These are phyloP conservation scores for Buddleja alternifolia DNA, from an alignment of 257 asterid genomes.

Conservation along the genomic window DNA sequence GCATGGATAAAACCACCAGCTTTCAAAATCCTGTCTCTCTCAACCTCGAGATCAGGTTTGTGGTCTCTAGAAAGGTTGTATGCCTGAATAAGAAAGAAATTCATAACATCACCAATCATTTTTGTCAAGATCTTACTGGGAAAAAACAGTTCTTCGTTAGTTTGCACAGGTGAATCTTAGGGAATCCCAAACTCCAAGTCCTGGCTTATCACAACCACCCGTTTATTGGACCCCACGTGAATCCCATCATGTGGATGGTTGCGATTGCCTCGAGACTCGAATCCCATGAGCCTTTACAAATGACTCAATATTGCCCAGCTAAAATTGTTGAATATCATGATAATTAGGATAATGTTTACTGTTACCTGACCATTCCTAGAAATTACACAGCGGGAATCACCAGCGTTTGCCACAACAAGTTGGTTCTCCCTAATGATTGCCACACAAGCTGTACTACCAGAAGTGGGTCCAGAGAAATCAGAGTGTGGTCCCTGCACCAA, in stretches of 20 bases:
- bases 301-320: too few species aligned
- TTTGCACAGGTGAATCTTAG: too few species aligned
- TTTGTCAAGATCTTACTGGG: neutral
- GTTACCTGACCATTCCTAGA: slow-evolving; percentile 77
- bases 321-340: neutral
- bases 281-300: too few species aligned
- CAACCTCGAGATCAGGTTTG: slow-evolving; percentile 79
- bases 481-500: slow-evolving; percentile 66
- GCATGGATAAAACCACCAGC: slow-evolving; percentile 83
- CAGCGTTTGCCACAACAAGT: slow-evolving; percentile 71
- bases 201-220: too few species aligned
- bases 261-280: too few species aligned
- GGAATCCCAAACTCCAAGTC: too few species aligned
- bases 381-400: slow-evolving; percentile 76
- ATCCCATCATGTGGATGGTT: too few species aligned
- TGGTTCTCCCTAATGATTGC: slow-evolving; percentile 59
- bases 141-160: neutral
- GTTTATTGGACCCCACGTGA: too few species aligned
- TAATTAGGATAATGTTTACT: neutral
- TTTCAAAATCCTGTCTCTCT: slow-evolving; percentile 72
- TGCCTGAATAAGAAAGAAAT: slow-evolving; percentile 44
- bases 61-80: slow-evolving; percentile 84
- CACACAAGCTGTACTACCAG: slow-evolving; percentile 77
- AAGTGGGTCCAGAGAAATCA: slow-evolving; percentile 70
- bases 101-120: neutral